A percentile compares a stretch with the other conserved stretches of the same genome.
phyloP scores from a whole-genome alignment of 2,329 filamentous ascomycete genomes.

The Epichloe sylvatica region DNA sequence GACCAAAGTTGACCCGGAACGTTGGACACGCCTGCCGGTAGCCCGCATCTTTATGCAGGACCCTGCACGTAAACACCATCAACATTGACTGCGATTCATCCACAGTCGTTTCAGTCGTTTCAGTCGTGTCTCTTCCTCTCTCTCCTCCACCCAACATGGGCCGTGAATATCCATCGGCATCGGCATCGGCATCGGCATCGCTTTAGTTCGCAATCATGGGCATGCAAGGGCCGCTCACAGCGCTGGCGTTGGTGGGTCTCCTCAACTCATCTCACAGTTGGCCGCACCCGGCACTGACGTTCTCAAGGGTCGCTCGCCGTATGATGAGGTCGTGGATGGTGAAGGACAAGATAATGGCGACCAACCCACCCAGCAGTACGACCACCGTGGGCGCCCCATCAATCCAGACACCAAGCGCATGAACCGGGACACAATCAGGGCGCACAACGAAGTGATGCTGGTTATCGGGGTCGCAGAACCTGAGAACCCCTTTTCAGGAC shows the following conservation, averaged over 20 bases:
- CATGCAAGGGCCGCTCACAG: constrained; percentile 41
- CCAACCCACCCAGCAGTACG: constrained; percentile 35
- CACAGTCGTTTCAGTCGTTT: background rate
- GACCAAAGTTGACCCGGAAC: too few species aligned
- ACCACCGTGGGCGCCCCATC: constrained; percentile 40
- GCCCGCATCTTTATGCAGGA: too few species aligned
- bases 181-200: background rate
- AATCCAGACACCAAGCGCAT: constrained; percentile 41
- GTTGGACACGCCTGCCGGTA: too few species aligned
- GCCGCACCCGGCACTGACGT: constrained; percentile 1
- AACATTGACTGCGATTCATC: background rate
- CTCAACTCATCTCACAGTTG: background rate
- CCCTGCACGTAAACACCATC: too few species aligned
- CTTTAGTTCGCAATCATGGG: constrained; percentile 26
- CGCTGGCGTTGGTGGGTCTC: constrained; percentile 37
- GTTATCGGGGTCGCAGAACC: constrained; percentile 49
- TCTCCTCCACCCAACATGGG: background rate
- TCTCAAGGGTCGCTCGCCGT: constrained; percentile 42
- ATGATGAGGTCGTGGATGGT: constrained; percentile 41
- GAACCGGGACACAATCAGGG: constrained; percentile 42
- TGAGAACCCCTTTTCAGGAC: constrained; percentile 29
- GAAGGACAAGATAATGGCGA: constrained; percentile 28
- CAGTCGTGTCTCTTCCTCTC: background rate
- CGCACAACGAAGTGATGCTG: constrained; percentile 50
- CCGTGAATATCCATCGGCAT: background rate